phyloP scores from a whole-genome alignment of 208 protist species.

The Trypanosoma melophagium region DNA sequence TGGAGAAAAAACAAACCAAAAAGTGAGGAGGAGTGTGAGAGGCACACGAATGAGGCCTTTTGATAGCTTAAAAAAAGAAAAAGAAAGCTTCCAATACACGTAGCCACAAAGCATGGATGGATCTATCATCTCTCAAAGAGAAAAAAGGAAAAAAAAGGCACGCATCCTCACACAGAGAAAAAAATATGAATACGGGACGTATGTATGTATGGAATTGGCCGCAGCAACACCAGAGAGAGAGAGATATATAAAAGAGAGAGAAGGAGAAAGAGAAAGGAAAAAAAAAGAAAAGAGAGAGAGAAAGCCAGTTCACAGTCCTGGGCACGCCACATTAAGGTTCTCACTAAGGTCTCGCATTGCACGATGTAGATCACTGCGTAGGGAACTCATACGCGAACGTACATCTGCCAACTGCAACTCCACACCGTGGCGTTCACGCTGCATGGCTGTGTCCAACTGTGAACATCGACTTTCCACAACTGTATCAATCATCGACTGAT shows the following conservation, averaged over 20 bases:
- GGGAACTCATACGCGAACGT: conserved; percentile 40
- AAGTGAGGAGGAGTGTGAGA: not conserved
- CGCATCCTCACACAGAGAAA: no score
- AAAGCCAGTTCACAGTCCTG: conserved; percentile 37
- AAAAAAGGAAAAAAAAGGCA: no score
- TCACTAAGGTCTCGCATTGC: conserved; percentile 60
- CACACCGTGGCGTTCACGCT: conserved; percentile 39
- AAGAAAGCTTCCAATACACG: no score
- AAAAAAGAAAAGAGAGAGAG: conserved; percentile 13
- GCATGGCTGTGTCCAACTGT: conserved; percentile 38
- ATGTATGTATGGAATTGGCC: no score
- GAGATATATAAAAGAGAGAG: no score
- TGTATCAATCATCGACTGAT: conserved; percentile 71
- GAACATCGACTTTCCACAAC: conserved; percentile 68
- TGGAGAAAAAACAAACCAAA: not conserved
- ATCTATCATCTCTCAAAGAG: no score
- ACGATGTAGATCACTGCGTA: conserved; percentile 65
- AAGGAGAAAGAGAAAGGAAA: conserved; percentile 12
- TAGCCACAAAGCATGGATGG: no score
- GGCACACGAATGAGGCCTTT: conserved; percentile 5
- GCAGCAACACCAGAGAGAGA: no score
- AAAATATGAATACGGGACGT: no score
- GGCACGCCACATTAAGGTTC: conserved; percentile 71
- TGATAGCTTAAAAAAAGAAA: not conserved
- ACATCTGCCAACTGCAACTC: conserved; percentile 60